These are phyloP conservation scores for Rickenella mellea DNA, from an alignment of 768 basidiomycete genomes.

Conservation along the genomic window DNA sequence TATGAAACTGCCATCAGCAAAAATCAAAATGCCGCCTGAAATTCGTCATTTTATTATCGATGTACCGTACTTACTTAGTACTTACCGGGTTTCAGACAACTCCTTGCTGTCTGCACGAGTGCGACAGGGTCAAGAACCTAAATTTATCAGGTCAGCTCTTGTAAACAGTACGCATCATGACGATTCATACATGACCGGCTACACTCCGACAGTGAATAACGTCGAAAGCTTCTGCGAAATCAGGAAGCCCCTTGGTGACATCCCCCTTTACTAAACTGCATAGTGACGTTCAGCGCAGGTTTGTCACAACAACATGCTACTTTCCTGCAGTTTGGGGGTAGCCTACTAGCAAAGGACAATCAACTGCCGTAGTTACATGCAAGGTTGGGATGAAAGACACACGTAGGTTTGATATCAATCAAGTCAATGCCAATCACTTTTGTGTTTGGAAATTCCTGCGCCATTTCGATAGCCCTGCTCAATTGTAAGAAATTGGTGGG, in stretches of 20 bases:
- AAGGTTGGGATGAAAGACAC: background rate
- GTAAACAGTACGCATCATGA: no score
- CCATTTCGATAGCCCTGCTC: conserved; percentile 19
- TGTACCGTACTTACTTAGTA: background rate
- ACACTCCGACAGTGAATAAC: conserved; percentile 20
- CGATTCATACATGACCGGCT: conserved; percentile 17
- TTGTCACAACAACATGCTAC: background rate
- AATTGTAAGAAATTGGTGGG: background rate
- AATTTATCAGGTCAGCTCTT: no score
- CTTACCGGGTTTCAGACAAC: background rate
- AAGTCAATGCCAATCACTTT: conserved; percentile 19
- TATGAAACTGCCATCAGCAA: conserved; percentile 15
- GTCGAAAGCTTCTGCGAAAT: conserved; percentile 13
- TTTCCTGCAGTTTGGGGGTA: background rate
- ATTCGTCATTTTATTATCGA: background rate
- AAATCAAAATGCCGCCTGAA: conserved; percentile 15
- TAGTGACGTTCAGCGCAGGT: background rate
- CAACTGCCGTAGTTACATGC: background rate
- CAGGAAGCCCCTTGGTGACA: conserved; percentile 12
- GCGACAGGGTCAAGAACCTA: background rate
- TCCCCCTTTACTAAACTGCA: conserved; percentile 17
- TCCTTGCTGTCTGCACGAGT: background rate
- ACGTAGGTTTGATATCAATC: conserved; percentile 5
- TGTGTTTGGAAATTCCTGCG: conserved; percentile 13
- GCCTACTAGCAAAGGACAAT: background rate